phyloP scores from a whole-genome alignment of 805 yeast genomes.

The Yarrowia divulgata region DNA sequence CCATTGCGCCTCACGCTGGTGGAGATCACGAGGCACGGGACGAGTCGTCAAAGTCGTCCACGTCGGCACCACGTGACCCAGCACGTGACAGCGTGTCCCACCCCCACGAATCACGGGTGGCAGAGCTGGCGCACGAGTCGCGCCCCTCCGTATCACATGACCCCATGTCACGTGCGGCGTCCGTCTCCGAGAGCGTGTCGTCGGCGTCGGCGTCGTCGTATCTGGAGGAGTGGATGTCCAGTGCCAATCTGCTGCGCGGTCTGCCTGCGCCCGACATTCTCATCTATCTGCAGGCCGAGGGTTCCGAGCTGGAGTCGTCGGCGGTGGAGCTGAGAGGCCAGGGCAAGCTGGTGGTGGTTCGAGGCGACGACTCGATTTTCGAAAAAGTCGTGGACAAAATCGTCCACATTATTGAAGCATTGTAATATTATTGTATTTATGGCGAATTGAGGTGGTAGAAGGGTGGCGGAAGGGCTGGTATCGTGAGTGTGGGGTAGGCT shows the following conservation, averaged over 20 bases:
- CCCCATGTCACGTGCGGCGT: constrained; percentile 8
- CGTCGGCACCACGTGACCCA: not conserved
- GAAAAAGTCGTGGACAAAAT: constrained; percentile 43
- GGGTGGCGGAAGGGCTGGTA: too few species aligned
- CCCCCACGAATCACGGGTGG: constrained; percentile 6
- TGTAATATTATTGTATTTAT: constrained; percentile 24
- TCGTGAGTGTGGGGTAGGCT: too few species aligned
- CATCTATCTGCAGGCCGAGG: constrained; percentile 43
- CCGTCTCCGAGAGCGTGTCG: constrained; percentile 8
- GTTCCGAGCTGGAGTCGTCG: constrained; percentile 43
- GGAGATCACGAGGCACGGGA: constrained; percentile 10
- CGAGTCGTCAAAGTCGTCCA: too few species aligned
- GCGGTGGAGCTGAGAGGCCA: constrained; percentile 43
- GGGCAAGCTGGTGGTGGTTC: constrained; percentile 43
- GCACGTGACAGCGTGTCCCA: constrained; percentile 2
- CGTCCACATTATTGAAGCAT: constrained; percentile 26
- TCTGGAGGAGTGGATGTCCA: constrained; percentile 44
- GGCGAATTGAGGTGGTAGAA: not conserved
- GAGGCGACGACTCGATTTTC: constrained; percentile 42
- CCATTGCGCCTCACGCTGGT: constrained; percentile 10
- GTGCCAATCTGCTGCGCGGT: constrained; percentile 44
- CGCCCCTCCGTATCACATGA: constrained; percentile 11
- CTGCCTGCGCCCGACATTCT: constrained; percentile 45
- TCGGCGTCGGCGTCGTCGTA: constrained; percentile 13
- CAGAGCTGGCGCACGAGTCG: constrained; percentile 9